A percentile compares a stretch with the other conserved stretches of the same genome.
phyloP scores from a whole-genome alignment of 345 rosid species.

The Aethionema arabicum region DNA sequence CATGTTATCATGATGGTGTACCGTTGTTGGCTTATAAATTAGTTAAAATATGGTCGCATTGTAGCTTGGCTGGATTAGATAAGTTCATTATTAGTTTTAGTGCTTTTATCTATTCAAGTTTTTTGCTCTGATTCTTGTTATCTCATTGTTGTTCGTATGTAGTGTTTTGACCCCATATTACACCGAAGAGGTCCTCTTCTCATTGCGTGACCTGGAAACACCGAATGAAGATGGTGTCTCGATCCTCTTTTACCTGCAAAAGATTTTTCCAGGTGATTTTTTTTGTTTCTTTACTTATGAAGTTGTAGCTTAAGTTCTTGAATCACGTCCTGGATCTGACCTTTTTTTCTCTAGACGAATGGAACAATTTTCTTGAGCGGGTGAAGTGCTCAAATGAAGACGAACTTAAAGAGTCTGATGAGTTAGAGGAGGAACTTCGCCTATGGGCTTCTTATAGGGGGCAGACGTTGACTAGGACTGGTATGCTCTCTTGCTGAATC shows the following conservation, averaged over 20 bases:
- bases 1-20: conserved; percentile 18
- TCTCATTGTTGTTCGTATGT: conserved; percentile 34
- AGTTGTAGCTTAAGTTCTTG: conserved; percentile 8
- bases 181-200: conserved; percentile 90
- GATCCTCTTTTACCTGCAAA: conserved; percentile 88
- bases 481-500: conserved; percentile 40
- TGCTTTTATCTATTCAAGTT: conserved; percentile 2
- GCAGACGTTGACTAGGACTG: conserved; percentile 98
- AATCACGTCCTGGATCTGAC: conserved; percentile 13
- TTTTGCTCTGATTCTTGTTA: conserved; percentile 8
- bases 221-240: conserved; percentile 98
- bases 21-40: conserved; percentile 7
- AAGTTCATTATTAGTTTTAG: neutral
- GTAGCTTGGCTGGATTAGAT: conserved; percentile 12
- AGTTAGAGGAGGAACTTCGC: conserved; percentile 76
- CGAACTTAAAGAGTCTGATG: conserved; percentile 55
- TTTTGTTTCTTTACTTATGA: conserved; percentile 15
- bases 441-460: conserved; percentile 98
- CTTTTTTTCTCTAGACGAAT: conserved; percentile 68
- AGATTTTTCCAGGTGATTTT: conserved; percentile 86
- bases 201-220: conserved; percentile 65
- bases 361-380: conserved; percentile 93
- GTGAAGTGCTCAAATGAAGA: conserved; percentile 61
- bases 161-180: conserved; percentile 97
- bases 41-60: conserved; percentile 4